Percentiles rank a stretch among this genome's conserved stretches.
phyloP scores from a whole-genome alignment of 2,329 filamentous ascomycete genomes.

The Monosporascus ibericus region DNA sequence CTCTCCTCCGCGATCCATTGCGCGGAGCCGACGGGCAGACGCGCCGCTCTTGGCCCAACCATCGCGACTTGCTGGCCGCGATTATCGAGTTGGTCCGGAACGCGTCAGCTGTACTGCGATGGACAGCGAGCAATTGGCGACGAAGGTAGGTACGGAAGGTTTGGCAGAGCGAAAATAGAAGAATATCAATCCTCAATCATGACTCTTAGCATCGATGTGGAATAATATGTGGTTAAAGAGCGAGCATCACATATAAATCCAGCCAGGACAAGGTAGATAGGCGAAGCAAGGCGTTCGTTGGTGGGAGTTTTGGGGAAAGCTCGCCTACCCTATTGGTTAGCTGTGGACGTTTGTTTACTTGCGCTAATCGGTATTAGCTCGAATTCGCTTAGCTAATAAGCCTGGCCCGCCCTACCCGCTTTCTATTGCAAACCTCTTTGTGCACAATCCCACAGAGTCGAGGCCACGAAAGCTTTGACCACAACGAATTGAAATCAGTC shows the following conservation, averaged over 20 bases:
- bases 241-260: not conserved
- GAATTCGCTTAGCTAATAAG: not conserved
- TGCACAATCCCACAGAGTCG: no score
- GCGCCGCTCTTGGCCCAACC: slow-evolving; percentile 34
- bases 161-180: not conserved
- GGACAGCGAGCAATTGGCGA: slow-evolving; percentile 11
- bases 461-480: not conserved
- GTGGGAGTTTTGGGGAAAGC: not conserved
- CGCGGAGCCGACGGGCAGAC: slow-evolving; percentile 69
- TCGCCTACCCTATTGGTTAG: not conserved
- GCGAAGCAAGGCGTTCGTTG: not conserved
- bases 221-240: not conserved
- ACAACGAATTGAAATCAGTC: not conserved
- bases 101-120: slow-evolving; percentile 14
- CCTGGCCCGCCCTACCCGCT: no score
- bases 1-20: slow-evolving; percentile 85
- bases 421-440: no score
- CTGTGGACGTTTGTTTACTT: not conserved
- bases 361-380: not conserved
- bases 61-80: slow-evolving; percentile 14
- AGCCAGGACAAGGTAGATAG: not conserved
- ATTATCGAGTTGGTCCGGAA: slow-evolving; percentile 4
- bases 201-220: not conserved
- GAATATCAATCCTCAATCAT: not conserved
- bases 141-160: slow-evolving; percentile 1